Evolutionary conservation across 2,329 filamentous ascomycete genomes (phyloP), one percentile per base, ranked within the genome.

Genomic region (Cladosporium sphaerospermum): DNA sequence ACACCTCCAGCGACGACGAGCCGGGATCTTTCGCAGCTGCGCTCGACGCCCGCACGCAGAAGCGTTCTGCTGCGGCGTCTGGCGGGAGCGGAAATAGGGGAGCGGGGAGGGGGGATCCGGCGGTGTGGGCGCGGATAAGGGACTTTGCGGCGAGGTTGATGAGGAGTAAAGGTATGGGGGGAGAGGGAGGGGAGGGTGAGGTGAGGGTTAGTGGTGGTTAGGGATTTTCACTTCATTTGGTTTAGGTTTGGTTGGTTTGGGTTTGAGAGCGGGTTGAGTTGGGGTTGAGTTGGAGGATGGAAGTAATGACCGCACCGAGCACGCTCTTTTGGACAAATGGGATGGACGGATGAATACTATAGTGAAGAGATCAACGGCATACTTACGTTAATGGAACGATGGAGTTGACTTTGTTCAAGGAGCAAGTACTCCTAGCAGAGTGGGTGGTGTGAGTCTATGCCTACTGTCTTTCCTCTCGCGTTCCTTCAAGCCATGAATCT

Each of bases 111-210:
- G 16, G 16, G 2, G 11, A 37, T 32, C 14, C 16, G 34, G 44
- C 36, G 19, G 32, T 45, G 11, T 16, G 50, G 31, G 41, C 48
- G 28, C 45, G 40, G 42, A 50, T 62, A 33, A 52, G 33, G 28
- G 42, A 51, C 19, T 61, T 58, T 14, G 54, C 56, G 33, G 45
- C 51, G 19, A 53, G 54, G 36, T 55, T 62, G 39, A 34, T 61
- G 52, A 28, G 42, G 14, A 48, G 44, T 9, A 54, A 52, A n/a
- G n/a, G n/a, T n/a, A n/a, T n/a, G n/a, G n/a, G n/a, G 50, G 58
- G 50, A 3, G 2, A 18, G 16, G 16, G 2, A 2, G 16, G 16
- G 16, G 16, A 18, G 16, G 16, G 16, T 2, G 16, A 18, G 16
- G 16, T 18, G 16, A 18, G 16, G 16, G 16, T 18, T 18, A 18